Base-by-base conservation (phyloP, 352 stramenopile species). In the Pythium biforme region DNA sequence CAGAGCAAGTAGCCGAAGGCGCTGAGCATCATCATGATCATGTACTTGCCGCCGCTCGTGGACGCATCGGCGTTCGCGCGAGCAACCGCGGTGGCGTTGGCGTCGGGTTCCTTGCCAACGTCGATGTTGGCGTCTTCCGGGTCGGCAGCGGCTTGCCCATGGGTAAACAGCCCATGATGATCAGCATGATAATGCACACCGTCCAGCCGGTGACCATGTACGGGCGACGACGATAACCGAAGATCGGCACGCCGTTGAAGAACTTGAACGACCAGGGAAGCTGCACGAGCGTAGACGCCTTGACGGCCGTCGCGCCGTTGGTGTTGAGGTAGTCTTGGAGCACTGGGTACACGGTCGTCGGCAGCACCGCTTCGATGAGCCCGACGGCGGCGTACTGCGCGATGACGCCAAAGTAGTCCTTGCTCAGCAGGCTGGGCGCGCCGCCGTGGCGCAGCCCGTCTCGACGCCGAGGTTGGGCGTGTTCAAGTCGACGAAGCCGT, bases 171-270 rank as follows among this genome's bases (percentile, higher is more conserved):
- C 50, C 68, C 72, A 76, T 76, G 48, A 74, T 26, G 22, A 68
- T 34, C 3, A 79, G 55, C 67, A 74, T 68, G 40, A 43, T 17
- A 14, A 74, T 66, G 22, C 60, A 64, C 29, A 80, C 57, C 27
- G 22, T 56, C 73, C 73, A 80, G 14, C 73, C 73, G 25, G 78
- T 37, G 10, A 76, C 15, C 67, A 80, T 77, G 46, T 72, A 77
- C 15, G 69, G 68, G n/a, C 73, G 73, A 58, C 73, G 70, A 22
- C 70, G 70, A 45, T 72, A 77, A 37, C 73, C 73, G 54, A 59
- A 68, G 59, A 79, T 70, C 7, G 72, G 72, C 1, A 77, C 40
- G 8, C 73, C 73, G 26, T 74, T 72, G 41, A 81, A 77, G 46
- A 81, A 55, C 51, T 64, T 64, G 58, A 58, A 64, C 34, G 58